A percentile compares a stretch with the other conserved stretches of the same genome.
These are phyloP conservation scores for Naganishia sp. DNA, from an alignment of 1,284 basidiomycete species.

Conservation along the genomic window DNA sequence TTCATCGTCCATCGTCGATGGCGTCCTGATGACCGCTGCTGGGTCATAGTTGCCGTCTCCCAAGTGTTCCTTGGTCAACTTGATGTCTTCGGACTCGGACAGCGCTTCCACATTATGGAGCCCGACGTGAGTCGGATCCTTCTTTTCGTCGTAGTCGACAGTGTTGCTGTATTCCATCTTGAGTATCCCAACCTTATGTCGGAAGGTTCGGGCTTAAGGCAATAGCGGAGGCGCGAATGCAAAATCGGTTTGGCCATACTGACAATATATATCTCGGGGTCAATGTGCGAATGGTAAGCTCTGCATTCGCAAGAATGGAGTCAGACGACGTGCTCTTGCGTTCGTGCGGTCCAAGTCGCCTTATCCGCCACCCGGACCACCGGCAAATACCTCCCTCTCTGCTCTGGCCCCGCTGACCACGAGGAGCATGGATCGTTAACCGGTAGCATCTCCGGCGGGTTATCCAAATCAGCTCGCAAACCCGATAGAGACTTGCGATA, in stretches of 20 bases:
- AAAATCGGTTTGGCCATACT: too few relatives aligned
- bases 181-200: neutral
- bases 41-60: conserved; percentile 31
- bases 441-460: too few relatives aligned
- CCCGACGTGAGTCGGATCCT: conserved; percentile 4
- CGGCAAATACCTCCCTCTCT: neutral
- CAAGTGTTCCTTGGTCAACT: conserved; percentile 25
- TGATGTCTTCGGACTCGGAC: conserved; percentile 13
- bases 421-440: neutral
- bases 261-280: neutral
- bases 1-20: conserved; percentile 52
- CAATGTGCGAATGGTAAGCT: neutral
- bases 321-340: conserved; percentile 13
- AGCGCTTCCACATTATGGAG: conserved; percentile 18
- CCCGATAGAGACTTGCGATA: too few relatives aligned
- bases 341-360: neutral
- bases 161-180: conserved; percentile 27
- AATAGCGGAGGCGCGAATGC: neutral
- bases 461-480: too few relatives aligned
- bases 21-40: conserved; percentile 16
- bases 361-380: conserved; percentile 6
- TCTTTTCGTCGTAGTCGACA: conserved; percentile 27
- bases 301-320: neutral
- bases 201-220: neutral
- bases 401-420: neutral